Evolutionary conservation across 2,329 filamentous ascomycete species (phyloP).

Genomic region (Penicillium sp.): DNA sequence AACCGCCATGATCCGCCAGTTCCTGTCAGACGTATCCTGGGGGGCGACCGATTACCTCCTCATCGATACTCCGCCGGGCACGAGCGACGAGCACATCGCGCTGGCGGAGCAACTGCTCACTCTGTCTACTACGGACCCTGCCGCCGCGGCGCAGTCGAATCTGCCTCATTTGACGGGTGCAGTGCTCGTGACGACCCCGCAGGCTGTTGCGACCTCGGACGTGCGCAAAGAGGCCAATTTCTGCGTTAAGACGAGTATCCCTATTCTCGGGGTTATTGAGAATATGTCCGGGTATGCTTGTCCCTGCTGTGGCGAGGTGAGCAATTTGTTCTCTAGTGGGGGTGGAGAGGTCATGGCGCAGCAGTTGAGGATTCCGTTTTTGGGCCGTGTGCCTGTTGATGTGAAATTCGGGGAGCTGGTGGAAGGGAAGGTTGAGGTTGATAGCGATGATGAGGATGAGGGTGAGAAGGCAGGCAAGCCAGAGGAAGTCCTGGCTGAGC

Average conservation of each 20-base stretch:
- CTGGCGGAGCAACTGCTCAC: constrained; percentile 80
- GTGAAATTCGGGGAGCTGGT: constrained; percentile 86
- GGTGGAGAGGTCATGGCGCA: constrained; percentile 86
- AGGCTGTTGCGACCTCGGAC: constrained; percentile 89
- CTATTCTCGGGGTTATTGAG: constrained; percentile 85
- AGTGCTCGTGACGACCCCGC: constrained; percentile 93
- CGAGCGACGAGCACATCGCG: constrained; percentile 95
- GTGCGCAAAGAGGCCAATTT: constrained; percentile 96
- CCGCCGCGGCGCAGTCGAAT: constrained; percentile 17
- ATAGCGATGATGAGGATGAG: constrained; percentile 30
- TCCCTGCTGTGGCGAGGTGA: constrained; percentile 75
- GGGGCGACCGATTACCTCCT: constrained; percentile 83
- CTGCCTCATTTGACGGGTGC: constrained; percentile 75
- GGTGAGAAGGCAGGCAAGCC: constrained; percentile 19
- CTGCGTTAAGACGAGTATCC: constrained; percentile 78
- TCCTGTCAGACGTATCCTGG: constrained; percentile 90
- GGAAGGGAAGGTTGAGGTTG: constrained; percentile 57
- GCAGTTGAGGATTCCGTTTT: constrained; percentile 80
- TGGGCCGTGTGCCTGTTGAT: constrained; percentile 89
- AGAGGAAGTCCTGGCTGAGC: constrained; percentile 15
- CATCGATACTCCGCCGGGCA: constrained; percentile 94
- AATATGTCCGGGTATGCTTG: constrained; percentile 72
- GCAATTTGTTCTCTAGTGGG: constrained; percentile 88
- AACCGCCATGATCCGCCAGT: constrained; percentile 97
- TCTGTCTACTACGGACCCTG: constrained; percentile 35